These are phyloP conservation scores for Cordyceps cateniannulata DNA, from an alignment of 2,329 filamentous ascomycete genomes.

Conservation along the genomic window DNA sequence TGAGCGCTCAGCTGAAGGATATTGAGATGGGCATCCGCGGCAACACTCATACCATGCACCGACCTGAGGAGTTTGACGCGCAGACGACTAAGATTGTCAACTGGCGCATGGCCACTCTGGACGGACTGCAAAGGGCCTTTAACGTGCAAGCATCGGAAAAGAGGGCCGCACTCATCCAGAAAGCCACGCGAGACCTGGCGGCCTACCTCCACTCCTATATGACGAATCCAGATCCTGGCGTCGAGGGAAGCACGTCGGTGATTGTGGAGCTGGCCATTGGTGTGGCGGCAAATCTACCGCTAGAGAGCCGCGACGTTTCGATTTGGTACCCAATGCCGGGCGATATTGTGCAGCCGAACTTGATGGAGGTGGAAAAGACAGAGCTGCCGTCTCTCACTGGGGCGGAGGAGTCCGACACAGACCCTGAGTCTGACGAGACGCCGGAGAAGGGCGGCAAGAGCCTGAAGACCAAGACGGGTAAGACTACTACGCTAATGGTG, in stretches of 20 bases:
- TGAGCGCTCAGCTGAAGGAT: constrained; percentile 74
- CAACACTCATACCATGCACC: constrained; percentile 65
- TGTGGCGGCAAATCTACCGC: constrained; percentile 76
- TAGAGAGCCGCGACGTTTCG: constrained; percentile 85
- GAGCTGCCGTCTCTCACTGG: constrained; percentile 56
- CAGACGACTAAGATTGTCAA: constrained; percentile 80
- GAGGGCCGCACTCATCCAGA: constrained; percentile 61
- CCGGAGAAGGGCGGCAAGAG: constrained; percentile 39
- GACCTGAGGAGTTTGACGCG: constrained; percentile 83
- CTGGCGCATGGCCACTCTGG: constrained; percentile 89
- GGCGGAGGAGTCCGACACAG: constrained; percentile 32
- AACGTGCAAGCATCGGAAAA: constrained; percentile 58
- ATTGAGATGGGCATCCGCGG: constrained; percentile 84
- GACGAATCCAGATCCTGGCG: constrained; percentile 65
- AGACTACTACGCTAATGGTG: constrained; percentile 18
- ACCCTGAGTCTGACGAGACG: constrained; percentile 28
- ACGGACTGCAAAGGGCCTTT: constrained; percentile 73
- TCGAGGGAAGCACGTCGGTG: constrained; percentile 85
- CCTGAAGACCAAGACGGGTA: constrained; percentile 34
- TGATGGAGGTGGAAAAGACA: constrained; percentile 83
- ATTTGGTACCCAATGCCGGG: constrained; percentile 82
- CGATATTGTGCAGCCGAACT: constrained; percentile 57
- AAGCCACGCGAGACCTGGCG: constrained; percentile 62
- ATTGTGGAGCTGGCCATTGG: constrained; percentile 87
- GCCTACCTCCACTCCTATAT: constrained; percentile 67